A percentile compares a stretch with the other conserved stretches of the same genome.
These are phyloP conservation scores for Hypholoma fasciculare DNA, from an alignment of 768 basidiomycete genomes.

Conservation along the genomic window DNA sequence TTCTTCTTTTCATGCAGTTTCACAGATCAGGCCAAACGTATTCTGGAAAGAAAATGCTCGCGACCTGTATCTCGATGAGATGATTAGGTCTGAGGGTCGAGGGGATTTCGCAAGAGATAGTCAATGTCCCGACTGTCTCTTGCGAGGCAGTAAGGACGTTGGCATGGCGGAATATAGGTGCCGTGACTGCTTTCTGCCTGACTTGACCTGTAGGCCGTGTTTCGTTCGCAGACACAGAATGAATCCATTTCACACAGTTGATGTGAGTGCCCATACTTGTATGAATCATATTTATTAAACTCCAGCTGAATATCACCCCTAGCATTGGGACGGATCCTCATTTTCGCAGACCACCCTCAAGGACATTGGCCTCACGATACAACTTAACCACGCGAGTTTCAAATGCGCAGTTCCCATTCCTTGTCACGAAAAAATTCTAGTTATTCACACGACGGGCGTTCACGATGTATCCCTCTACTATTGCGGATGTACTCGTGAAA, in stretches of 20 bases:
- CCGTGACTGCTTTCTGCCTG: slow-evolving; percentile 6
- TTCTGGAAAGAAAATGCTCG: slow-evolving; percentile 8
- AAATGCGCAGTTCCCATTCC: no score
- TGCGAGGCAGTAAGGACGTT: not conserved
- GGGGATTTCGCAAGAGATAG: not conserved
- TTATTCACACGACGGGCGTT: slow-evolving; percentile 15
- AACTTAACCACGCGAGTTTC: no score
- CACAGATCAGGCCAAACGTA: not conserved
- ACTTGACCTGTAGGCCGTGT: not conserved
- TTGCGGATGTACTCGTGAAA: slow-evolving; percentile 8
- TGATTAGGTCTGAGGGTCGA: slow-evolving; percentile 5
- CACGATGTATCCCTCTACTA: slow-evolving; percentile 10
- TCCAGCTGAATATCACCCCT: slow-evolving; percentile 3
- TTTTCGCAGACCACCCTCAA: not conserved
- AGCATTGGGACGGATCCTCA: no score
- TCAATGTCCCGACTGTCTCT: slow-evolving; percentile 7
- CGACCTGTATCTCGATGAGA: slow-evolving; percentile 9
- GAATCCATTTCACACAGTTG: slow-evolving; percentile 5
- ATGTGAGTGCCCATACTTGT: not conserved
- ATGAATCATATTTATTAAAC: not conserved
- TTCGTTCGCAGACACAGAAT: slow-evolving; percentile 3
- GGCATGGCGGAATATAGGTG: slow-evolving; percentile 4
- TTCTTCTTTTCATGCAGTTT: not conserved
- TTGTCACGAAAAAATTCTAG: no score
- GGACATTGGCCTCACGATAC: not conserved